Evolutionary conservation across 805 yeast species (phyloP).

Genomic region (Yarrowia yakushimensis): DNA sequence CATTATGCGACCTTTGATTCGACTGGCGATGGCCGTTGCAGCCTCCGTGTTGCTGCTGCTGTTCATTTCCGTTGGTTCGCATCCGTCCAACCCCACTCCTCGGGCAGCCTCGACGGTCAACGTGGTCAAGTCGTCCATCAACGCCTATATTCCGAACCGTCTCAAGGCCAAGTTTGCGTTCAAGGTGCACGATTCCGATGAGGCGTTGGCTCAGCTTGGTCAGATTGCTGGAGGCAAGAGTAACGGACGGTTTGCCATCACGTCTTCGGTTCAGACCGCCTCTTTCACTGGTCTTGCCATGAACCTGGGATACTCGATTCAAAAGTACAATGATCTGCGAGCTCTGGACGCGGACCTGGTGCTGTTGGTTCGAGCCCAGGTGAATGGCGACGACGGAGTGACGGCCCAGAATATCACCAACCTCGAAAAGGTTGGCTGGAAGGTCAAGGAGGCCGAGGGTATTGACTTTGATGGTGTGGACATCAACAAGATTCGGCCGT

Average conservation of each 20-base stretch:
- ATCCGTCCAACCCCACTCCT: not conserved
- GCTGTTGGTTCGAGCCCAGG: slow-evolving; percentile 30
- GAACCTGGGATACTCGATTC: slow-evolving; percentile 32
- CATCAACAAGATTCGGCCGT: slow-evolving; percentile 30
- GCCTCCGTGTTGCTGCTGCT: not conserved
- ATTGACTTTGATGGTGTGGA: slow-evolving; percentile 34
- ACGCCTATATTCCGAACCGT: slow-evolving; percentile 21
- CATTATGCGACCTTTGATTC: slow-evolving; percentile 12
- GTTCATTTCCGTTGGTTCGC: not conserved
- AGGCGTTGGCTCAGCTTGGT: not conserved
- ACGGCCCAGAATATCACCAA: slow-evolving; percentile 31
- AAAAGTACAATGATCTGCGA: slow-evolving; percentile 32
- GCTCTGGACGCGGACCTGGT: slow-evolving; percentile 33
- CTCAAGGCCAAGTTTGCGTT: slow-evolving; percentile 25
- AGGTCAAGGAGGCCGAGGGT: slow-evolving; percentile 30
- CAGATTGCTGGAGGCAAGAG: not conserved
- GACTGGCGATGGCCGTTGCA: not conserved
- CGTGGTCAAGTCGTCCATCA: slow-evolving; percentile 12
- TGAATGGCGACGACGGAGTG: slow-evolving; percentile 33
- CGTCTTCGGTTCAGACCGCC: slow-evolving; percentile 32
- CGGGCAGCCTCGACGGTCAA: not conserved
- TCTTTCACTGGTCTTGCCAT: slow-evolving; percentile 32
- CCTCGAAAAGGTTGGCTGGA: slow-evolving; percentile 33
- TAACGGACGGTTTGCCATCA: slow-evolving; percentile 27
- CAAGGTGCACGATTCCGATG: slow-evolving; percentile 11